Base-by-base conservation (phyloP, 176 grass and related monocot genomes). In the Aegilops sharonensis region DNA sequence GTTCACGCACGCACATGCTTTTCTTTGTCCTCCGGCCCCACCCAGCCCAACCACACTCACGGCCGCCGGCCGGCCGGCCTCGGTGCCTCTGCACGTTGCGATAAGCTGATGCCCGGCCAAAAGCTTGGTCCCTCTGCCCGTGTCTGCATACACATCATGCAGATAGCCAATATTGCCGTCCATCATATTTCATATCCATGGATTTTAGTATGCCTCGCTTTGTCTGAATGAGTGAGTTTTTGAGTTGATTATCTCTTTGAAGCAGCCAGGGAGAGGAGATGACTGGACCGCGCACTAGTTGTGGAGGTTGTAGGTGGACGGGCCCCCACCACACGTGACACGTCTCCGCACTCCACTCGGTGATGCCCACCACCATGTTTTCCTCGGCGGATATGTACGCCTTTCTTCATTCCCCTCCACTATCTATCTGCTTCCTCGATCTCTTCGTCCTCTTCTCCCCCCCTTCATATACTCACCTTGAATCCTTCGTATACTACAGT, bases 381-480 rank as follows among this genome's bases (percentile, higher is more conserved):
- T 47, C 59, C 42, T 15, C 61, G 29, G 11, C 21, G 43, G 67
- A 75, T 79, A 65, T 63, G 32, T 25, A 20, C 15, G 64, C 73
- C 7, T 23, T 61, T 78, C 30, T 32, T 23, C 43, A 54, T 47
- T 34, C 12, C 10, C 32, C 0, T 52, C 24, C 18, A 2, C 78
- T 13, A 32, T 25, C 78, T n/a, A 68, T 43, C 30, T 23, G 6
- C 60, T 43, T 45, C 48, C 20, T 25, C 62, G 64, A 20, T 72
- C 54, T 79, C 64, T 21, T 84, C 64, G 25, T 35, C 13, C 88
- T 89, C 81, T 85, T 37, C 61, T 37, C 61, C 61, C 83, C n/a
- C 7, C 3, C 27, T 54, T 64, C 21, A 79, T 34, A 69, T 9
- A 8, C 31, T 18, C 5, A 77, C 78, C 32, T 23, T 59, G 80